Conservation (phyloP, 768 basidiomycete species). For the Lepiota subincarnata region DNA sequence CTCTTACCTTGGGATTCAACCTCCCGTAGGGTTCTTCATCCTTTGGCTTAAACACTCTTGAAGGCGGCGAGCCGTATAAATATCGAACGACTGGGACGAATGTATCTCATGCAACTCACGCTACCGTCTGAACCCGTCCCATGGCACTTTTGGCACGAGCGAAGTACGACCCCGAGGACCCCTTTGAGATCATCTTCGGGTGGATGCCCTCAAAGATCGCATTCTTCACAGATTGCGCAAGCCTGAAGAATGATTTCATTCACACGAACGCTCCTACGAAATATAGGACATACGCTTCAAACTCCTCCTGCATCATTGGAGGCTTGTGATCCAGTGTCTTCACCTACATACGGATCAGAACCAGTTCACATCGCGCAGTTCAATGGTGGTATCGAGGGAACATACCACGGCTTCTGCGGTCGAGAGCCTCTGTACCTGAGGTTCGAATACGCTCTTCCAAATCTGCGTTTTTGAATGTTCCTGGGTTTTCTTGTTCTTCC, state of each 20-base stretch:
- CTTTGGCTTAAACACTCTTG: slow-evolving; percentile 88
- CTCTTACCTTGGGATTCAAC: slow-evolving; percentile 74
- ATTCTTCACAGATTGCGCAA: slow-evolving; percentile 59
- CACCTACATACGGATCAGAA: slow-evolving; percentile 32
- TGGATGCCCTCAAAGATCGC: slow-evolving; percentile 78
- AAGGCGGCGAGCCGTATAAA: neutral
- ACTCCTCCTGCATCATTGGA: slow-evolving; percentile 72
- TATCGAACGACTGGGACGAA: neutral
- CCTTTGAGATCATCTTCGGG: slow-evolving; percentile 88
- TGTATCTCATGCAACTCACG: slow-evolving; percentile 45
- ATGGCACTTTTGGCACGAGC: slow-evolving; percentile 73
- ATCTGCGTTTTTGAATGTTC: slow-evolving; percentile 68
- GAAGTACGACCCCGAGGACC: slow-evolving; percentile 89
- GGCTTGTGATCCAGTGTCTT: slow-evolving; percentile 81
- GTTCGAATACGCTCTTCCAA: slow-evolving; percentile 79
- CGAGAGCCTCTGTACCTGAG: slow-evolving; percentile 37
- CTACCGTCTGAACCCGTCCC: slow-evolving; percentile 72
- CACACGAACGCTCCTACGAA: neutral
- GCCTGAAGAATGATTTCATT: slow-evolving; percentile 31
- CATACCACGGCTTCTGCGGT: slow-evolving; percentile 23
- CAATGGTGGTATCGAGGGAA: slow-evolving; percentile 26
- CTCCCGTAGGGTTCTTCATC: slow-evolving; percentile 88
- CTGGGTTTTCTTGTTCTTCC: slow-evolving; percentile 68
- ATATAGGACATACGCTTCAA: slow-evolving; percentile 51
- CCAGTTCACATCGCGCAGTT: slow-evolving; percentile 6